phyloP scores from a whole-genome alignment of 2,329 filamentous ascomycete species.

The Nemania serpens region DNA sequence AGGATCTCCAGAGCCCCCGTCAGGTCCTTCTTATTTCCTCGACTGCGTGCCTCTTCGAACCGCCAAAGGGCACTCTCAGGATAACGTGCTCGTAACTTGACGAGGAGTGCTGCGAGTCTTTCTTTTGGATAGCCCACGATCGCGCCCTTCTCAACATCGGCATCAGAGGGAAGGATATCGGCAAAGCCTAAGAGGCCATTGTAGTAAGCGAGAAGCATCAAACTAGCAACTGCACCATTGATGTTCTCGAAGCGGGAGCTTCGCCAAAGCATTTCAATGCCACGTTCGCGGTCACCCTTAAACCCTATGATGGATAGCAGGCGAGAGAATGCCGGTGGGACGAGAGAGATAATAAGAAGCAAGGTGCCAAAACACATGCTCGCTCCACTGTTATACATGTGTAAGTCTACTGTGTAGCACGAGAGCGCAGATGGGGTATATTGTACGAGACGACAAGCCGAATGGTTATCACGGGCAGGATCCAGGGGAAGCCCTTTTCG shows the following conservation, averaged over 20 bases:
- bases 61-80: slow-evolving; percentile 85
- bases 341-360: slow-evolving; percentile 85
- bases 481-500: background rate
- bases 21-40: slow-evolving; percentile 69
- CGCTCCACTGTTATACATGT: slow-evolving; percentile 62
- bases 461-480: too few relatives aligned
- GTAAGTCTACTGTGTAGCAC: slow-evolving; percentile 6
- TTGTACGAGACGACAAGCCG: background rate
- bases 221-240: slow-evolving; percentile 86
- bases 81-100: slow-evolving; percentile 75
- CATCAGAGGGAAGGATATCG: slow-evolving; percentile 76
- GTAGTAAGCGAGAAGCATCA: slow-evolving; percentile 84
- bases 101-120: slow-evolving; percentile 69
- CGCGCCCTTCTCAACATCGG: slow-evolving; percentile 58
- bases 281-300: slow-evolving; percentile 81
- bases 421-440: background rate
- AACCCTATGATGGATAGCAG: slow-evolving; percentile 90
- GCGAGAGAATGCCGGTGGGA: slow-evolving; percentile 87
- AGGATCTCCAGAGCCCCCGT: slow-evolving; percentile 70
- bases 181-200: slow-evolving; percentile 84
- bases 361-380: slow-evolving; percentile 90
- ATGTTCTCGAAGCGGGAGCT: slow-evolving; percentile 84
- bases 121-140: slow-evolving; percentile 73
- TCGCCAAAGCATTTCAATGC: slow-evolving; percentile 87
- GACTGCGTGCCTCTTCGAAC: slow-evolving; percentile 82